Percentiles rank a stretch among this genome's conserved stretches.
phyloP scores from a whole-genome alignment of 2,329 filamentous ascomycete species.

The Aspergillus sp. region DNA sequence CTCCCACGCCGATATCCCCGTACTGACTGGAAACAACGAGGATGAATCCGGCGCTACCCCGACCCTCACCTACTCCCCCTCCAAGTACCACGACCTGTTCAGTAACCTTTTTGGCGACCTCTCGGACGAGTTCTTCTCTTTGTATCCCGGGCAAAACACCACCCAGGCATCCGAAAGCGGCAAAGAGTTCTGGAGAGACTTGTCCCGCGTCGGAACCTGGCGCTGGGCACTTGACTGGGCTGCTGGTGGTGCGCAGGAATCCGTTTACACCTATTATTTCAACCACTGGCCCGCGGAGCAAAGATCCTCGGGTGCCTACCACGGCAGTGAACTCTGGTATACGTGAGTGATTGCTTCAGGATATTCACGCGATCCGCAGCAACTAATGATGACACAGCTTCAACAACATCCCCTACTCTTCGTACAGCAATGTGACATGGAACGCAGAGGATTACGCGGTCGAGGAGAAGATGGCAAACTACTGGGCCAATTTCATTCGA shows the following conservation, averaged over 20 bases:
- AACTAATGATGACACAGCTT: constrained; percentile 8
- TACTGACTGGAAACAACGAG: too few relatives aligned
- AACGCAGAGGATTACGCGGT: constrained; percentile 26
- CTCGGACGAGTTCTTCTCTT: too few relatives aligned
- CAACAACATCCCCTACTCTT: constrained; percentile 29
- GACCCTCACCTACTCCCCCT: too few relatives aligned
- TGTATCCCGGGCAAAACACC: too few relatives aligned
- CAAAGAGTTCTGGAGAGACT: too few relatives aligned
- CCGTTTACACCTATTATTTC: constrained; percentile 33
- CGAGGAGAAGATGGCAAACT: constrained; percentile 24
- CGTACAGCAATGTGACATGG: constrained; percentile 28
- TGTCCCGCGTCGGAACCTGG: constrained; percentile 24
- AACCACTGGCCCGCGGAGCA: constrained; percentile 28
- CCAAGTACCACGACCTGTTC: too few relatives aligned
- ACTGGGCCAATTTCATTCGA: constrained; percentile 35
- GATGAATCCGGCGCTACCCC: too few relatives aligned
- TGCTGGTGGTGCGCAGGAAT: constrained; percentile 20
- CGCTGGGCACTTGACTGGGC: constrained; percentile 26
- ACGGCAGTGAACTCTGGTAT: constrained; percentile 33
- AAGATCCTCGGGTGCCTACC: constrained; percentile 24
- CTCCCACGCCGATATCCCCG: too few relatives aligned
- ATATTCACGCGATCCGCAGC: too few relatives aligned
- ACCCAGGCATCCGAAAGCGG: too few relatives aligned
- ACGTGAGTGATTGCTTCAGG: neutral
- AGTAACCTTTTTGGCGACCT: too few relatives aligned